phyloP scores from a whole-genome alignment of 1,139 yeast genomes.

The Zygoascus meyerae region DNA sequence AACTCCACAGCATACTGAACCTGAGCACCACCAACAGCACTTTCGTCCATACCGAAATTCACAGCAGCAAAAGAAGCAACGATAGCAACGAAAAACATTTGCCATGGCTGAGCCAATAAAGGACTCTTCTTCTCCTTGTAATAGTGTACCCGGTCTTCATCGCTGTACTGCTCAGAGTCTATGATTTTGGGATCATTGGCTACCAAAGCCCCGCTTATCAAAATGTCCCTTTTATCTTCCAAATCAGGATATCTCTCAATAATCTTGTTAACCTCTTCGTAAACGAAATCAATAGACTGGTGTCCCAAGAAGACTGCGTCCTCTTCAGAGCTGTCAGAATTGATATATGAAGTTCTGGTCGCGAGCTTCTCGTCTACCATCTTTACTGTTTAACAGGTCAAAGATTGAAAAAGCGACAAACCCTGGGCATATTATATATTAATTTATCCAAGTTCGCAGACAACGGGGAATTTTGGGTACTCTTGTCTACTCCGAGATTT shows the following conservation, averaged over 20 bases:
- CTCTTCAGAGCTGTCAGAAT: too few relatives aligned
- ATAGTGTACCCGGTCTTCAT: constrained; percentile 1
- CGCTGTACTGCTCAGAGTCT: constrained; percentile 6
- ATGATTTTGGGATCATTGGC: constrained; percentile 9
- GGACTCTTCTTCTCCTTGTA: constrained; percentile 6
- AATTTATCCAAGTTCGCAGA: too few relatives aligned
- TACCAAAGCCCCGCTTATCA: constrained; percentile 9
- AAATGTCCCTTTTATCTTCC: constrained; percentile 3
- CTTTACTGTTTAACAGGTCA: too few relatives aligned
- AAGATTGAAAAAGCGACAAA: too few relatives aligned
- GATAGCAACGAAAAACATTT: constrained; percentile 10
- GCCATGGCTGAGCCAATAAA: constrained; percentile 8
- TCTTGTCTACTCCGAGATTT: too few relatives aligned
- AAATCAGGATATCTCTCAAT: constrained; percentile 9
- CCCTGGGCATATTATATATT: too few relatives aligned
- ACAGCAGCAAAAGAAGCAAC: constrained; percentile 13
- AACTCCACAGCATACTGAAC: constrained; percentile 51
- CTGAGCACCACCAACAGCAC: constrained; percentile 66
- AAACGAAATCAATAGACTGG: constrained; percentile 3
- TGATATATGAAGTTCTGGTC: too few relatives aligned
- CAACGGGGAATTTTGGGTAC: too few relatives aligned
- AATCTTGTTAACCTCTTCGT: constrained; percentile 9
- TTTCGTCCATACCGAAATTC: constrained; percentile 59
- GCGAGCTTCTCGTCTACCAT: too few relatives aligned
- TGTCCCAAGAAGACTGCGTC: not conserved